A percentile compares a stretch with the other conserved stretches of the same genome.
phyloP scores from a whole-genome alignment of 371 early-diverging fungal genomes.

The Actinomortierella ambigua region DNA sequence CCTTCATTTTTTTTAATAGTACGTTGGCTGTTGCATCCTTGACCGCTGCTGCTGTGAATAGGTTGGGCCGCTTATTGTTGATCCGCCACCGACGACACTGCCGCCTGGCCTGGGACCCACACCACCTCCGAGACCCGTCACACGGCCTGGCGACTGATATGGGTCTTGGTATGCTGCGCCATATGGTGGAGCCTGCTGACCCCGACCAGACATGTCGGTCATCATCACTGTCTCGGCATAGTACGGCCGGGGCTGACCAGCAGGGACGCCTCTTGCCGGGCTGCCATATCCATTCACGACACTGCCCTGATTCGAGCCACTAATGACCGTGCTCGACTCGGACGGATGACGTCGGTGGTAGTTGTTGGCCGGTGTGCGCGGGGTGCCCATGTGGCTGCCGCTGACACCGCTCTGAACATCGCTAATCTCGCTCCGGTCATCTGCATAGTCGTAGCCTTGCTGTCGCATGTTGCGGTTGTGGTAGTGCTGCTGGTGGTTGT shows the following conservation, averaged over 20 bases:
- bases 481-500: conserved; percentile 41
- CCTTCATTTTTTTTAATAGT: too few relatives aligned
- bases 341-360: conserved; percentile 37
- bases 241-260: conserved; percentile 23
- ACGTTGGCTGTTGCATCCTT: too few relatives aligned
- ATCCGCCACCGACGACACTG: conserved; percentile 31
- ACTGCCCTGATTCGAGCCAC: conserved; percentile 45
- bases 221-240: conserved; percentile 41
- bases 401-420: conserved; percentile 21
- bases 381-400: conserved; percentile 14
- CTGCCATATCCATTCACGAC: conserved; percentile 36
- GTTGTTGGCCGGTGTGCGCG: conserved; percentile 5
- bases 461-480: conserved; percentile 37
- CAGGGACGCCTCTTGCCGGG: conserved; percentile 14
- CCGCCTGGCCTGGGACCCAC: conserved; percentile 20
- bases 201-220: conserved; percentile 36
- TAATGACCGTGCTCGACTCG: conserved; percentile 40
- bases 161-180: conserved; percentile 11
- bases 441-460: conserved; percentile 38
- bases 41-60: conserved; percentile 39
- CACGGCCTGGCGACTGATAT: conserved; percentile 6
- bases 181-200: conserved; percentile 19
- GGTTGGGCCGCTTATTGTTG: conserved; percentile 15
- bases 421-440: conserved; percentile 40
- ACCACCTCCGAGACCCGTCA: conserved; percentile 38